These are phyloP conservation scores for Fomitopsis pinicola DNA, from an alignment of 1,284 basidiomycete species.

Conservation along the genomic window DNA sequence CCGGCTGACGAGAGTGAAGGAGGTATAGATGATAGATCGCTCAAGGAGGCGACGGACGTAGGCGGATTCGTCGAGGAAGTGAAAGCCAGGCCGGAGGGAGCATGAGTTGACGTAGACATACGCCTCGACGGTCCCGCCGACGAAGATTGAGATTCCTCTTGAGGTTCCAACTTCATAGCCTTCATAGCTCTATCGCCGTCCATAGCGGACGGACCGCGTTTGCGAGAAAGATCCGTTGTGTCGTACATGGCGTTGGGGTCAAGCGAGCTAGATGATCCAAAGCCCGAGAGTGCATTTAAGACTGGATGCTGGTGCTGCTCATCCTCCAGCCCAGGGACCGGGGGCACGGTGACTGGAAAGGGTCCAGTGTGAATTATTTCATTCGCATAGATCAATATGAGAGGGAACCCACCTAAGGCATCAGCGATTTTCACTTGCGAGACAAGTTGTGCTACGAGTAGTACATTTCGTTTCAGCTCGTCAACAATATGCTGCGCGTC, in stretches of 20 bases:
- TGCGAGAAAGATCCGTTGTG: slow-evolving; percentile 39
- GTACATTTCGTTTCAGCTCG: slow-evolving; percentile 42
- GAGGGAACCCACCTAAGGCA: slow-evolving; percentile 20
- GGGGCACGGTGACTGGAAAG: slow-evolving; percentile 8
- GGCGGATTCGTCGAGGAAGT: slow-evolving; percentile 18
- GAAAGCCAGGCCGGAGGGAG: slow-evolving; percentile 24
- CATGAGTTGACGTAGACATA: slow-evolving; percentile 23
- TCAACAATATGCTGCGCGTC: slow-evolving; percentile 44
- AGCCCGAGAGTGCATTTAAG: slow-evolving; percentile 18
- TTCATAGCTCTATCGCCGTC: slow-evolving; percentile 59
- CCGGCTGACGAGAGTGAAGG: slow-evolving; percentile 28
- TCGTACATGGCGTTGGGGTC: slow-evolving; percentile 22
- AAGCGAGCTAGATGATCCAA: slow-evolving; percentile 16
- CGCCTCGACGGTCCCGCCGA: slow-evolving; percentile 18
- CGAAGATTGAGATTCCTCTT: slow-evolving; percentile 40
- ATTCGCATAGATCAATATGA: slow-evolving; percentile 12
- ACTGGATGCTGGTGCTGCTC: slow-evolving; percentile 15
- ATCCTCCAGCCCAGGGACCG: slow-evolving; percentile 12
- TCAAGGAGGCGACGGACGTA: slow-evolving; percentile 17
- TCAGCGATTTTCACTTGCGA: slow-evolving; percentile 40
- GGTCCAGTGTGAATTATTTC: slow-evolving; percentile 11
- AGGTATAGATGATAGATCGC: slow-evolving; percentile 20
- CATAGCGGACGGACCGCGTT: slow-evolving; percentile 64
- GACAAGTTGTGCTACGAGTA: slow-evolving; percentile 45
- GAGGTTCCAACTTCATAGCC: slow-evolving; percentile 63